Conservation (phyloP, 371 early-diverging fungal genomes). For the Thermomucor indicae-seudaticae region DNA sequence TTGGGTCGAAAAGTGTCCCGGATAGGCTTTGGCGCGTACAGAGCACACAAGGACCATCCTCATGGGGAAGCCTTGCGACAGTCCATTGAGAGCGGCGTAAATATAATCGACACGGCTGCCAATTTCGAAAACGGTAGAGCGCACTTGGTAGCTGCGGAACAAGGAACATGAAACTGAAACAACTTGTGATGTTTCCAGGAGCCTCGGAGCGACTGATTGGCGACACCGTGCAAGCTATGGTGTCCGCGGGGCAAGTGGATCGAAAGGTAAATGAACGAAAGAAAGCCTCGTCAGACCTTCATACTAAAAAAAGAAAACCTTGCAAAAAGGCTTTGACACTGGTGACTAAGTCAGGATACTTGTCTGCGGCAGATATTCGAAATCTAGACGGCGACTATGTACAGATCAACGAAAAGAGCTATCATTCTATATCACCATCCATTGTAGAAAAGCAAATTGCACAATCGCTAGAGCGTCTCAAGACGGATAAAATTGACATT, state of each 20-base stretch:
- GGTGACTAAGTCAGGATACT: slow-evolving; percentile 72
- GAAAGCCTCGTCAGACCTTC: neutral
- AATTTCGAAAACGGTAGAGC: slow-evolving; percentile 69
- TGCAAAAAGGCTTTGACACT: slow-evolving; percentile 57
- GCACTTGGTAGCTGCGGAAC: too few species aligned
- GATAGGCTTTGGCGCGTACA: slow-evolving; percentile 64
- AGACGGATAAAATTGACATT: slow-evolving; percentile 59
- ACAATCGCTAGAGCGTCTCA: slow-evolving; percentile 54
- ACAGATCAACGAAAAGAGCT: slow-evolving; percentile 50
- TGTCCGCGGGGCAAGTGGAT: slow-evolving; percentile 23
- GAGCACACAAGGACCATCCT: slow-evolving; percentile 25
- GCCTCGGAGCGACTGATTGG: slow-evolving; percentile 60
- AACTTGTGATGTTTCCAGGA: slow-evolving; percentile 25
- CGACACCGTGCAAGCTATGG: slow-evolving; percentile 38
- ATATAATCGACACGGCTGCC: slow-evolving; percentile 71
- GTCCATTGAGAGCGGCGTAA: slow-evolving; percentile 61
- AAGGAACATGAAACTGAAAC: neutral
- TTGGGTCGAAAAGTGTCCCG: slow-evolving; percentile 44
- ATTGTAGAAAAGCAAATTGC: slow-evolving; percentile 59
- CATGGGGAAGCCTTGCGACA: slow-evolving; percentile 52
- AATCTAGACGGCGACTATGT: slow-evolving; percentile 28
- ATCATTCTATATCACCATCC: slow-evolving; percentile 62
- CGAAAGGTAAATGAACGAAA: slow-evolving; percentile 40
- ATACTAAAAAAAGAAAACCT: too few species aligned
- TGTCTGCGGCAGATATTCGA: slow-evolving; percentile 23